Base-by-base conservation (phyloP, 2,329 filamentous ascomycete genomes). In the Cadophora malorum region DNA sequence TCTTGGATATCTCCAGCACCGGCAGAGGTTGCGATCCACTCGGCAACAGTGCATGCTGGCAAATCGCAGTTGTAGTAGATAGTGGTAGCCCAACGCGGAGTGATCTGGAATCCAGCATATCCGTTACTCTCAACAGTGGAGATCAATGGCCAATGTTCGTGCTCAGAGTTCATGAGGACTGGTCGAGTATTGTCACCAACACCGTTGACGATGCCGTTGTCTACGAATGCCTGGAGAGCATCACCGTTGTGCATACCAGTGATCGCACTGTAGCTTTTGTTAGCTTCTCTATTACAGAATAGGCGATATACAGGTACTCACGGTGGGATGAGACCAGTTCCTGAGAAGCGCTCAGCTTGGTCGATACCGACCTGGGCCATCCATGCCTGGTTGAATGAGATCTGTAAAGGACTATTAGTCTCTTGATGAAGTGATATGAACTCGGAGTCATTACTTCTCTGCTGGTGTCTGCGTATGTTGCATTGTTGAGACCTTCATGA, bases 211-310 rank as follows among this genome's bases (percentile, higher is more conserved):
- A 89, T 84, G n/a, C 86, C 86, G 64, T 86, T 85, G 53, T 87
- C 84, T 71, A 80, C 79, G 84, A 85, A 89, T 6, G 84, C 87
- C 64, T 79, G 78, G 61, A 89, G 82, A 7, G 82, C 86, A 75
- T 89, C 87, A 25, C 84, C 86, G 70, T 89, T 89, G 78, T 88
- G 85, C 31, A 89, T 75, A 60, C 87, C 87, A 1, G 87, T 89
- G 68, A 89, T 89, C 60, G 86, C 86, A 1, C 87, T 87, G 2
- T 86, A 86, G 67, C 88, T 86, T 58, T 88, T 81, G 33, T 59
- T 2, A 38, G n/a, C 5, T 12, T 41, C 5, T 56, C 2, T 7
- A 4, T 7, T 23, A 4, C 21, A 7, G 21, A 19, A 28, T 25
- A 58, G 1, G n/a, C 21, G 31, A 8, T 21, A n/a, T n/a, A n/a